A percentile compares a stretch with the other conserved stretches of the same genome.
Conservation (phyloP, 805 yeast genomes). For the Wickerhamiella dianesei region DNA sequence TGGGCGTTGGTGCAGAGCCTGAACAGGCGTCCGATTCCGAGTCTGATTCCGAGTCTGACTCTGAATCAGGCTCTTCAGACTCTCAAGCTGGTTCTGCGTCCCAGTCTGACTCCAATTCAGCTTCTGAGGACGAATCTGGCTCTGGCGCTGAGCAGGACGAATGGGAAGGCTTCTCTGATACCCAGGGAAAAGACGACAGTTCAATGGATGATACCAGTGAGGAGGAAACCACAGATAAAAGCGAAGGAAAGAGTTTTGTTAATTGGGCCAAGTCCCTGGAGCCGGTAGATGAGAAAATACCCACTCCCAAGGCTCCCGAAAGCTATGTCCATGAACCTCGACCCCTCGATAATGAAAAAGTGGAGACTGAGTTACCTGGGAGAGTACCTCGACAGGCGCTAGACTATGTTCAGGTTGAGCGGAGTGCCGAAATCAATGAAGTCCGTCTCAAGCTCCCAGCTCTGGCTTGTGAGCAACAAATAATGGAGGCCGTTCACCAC, state of each 20-base stretch:
- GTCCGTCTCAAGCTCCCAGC: conserved; percentile 72
- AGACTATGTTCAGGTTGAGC: conserved; percentile 48
- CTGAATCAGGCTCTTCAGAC: neutral
- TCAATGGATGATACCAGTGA: conserved; percentile 23
- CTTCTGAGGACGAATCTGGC: conserved; percentile 12
- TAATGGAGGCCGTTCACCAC: conserved; percentile 92
- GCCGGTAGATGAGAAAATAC: conserved; percentile 47
- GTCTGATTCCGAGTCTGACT: neutral
- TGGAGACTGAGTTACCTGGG: conserved; percentile 24
- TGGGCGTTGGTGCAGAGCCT: conserved; percentile 13
- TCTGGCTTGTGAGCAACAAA: conserved; percentile 73
- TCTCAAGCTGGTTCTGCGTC: conserved; percentile 1
- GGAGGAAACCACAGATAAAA: conserved; percentile 38
- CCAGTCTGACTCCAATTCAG: conserved; percentile 4
- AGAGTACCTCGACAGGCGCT: conserved; percentile 32
- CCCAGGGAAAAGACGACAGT: neutral
- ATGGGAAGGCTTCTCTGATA: conserved; percentile 24
- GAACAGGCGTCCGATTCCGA: neutral
- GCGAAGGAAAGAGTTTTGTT: conserved; percentile 54
- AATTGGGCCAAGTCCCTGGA: conserved; percentile 78
- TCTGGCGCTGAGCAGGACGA: conserved; percentile 23
- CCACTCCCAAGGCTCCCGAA: conserved; percentile 33
- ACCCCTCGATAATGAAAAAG: conserved; percentile 58
- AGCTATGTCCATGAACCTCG: conserved; percentile 45
- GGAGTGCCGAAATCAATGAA: conserved; percentile 53